phyloP scores from a whole-genome alignment of 2,329 filamentous ascomycete species.

The Nigrospora osmanthi region DNA sequence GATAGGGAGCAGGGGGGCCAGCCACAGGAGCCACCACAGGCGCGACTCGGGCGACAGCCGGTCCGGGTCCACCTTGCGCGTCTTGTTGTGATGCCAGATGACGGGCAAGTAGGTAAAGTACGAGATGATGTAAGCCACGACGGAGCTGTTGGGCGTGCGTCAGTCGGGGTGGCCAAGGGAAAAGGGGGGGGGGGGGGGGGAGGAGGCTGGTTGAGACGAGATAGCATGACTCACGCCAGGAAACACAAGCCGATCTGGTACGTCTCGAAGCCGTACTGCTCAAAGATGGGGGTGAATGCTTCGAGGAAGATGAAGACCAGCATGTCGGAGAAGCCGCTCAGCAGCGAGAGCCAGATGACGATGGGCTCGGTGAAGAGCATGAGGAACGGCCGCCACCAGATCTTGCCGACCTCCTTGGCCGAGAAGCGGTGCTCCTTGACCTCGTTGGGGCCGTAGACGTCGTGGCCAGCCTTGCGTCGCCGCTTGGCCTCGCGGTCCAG shows the following conservation, averaged over 20 bases:
- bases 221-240: slow-evolving; percentile 18
- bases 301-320: slow-evolving; percentile 62
- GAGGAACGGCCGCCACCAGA: slow-evolving; percentile 52
- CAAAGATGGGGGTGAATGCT: slow-evolving; percentile 50
- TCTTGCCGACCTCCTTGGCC: slow-evolving; percentile 31
- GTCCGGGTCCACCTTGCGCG: slow-evolving; percentile 29
- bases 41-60: slow-evolving; percentile 42
- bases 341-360: slow-evolving; percentile 48
- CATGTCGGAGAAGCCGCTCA: slow-evolving; percentile 55
- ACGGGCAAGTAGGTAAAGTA: slow-evolving; percentile 48
- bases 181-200: too few relatives aligned
- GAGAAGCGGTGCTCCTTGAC: slow-evolving; percentile 29
- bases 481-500: slow-evolving; percentile 51
- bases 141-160: slow-evolving; percentile 19
- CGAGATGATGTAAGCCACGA: slow-evolving; percentile 49
- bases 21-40: slow-evolving; percentile 52
- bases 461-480: slow-evolving; percentile 39
- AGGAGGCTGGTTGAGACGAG: too few relatives aligned
- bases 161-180: neutral
- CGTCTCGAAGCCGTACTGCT: slow-evolving; percentile 48
- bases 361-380: slow-evolving; percentile 58
- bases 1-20: slow-evolving; percentile 49
- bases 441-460: slow-evolving; percentile 40
- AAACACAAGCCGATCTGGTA: slow-evolving; percentile 25
- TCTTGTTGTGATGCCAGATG: slow-evolving; percentile 26